Base-by-base conservation (phyloP, 2,329 filamentous ascomycete species). In the Hypoxylon sp. region DNA sequence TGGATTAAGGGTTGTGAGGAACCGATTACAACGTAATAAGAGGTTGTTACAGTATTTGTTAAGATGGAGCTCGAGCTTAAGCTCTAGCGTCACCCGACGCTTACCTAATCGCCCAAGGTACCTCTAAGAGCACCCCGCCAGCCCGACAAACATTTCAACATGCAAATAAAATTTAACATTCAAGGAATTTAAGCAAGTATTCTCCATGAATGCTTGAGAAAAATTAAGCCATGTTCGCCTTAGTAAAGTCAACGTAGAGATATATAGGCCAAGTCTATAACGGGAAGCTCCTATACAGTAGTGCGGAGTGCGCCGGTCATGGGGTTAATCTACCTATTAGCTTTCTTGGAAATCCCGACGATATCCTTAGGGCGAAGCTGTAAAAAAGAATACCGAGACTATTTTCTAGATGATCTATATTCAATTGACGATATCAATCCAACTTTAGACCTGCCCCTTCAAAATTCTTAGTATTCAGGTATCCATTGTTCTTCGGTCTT, bases 331-430 rank as follows among this genome's bases (percentile, higher is more conserved):
- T 44, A 44, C 31, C 35, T 46, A 33, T 26, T 31, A 47, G 31
- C 46, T 44, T 54, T 48, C 22, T 47, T 29, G 44, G 37, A 44
- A 71, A 75, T 67, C 66, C 75, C 75, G 75, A 74, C 74, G 74
- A 66, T 77, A 75, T 74, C 75, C 76, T 74, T 50, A 67, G 69
- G 71, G 17, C 48, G 53, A 68, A 54, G 42, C 59, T 35, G 44
- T 60, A 62, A 62, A 61, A 61, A 60, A 61, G 47, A 11, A 52
- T 66, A 61, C 26, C 48, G 19, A 59, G 22, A 51, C 26, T 24
- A 50, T 52, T 31, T 60, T 26, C 11, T 44, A 19, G 22, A 44
- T 46, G 22, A 22, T 44, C 17, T 42, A 31, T 31, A 46, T 55
- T 22, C 37, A 46, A 26, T 55, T 55, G 24, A 46, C 3, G n/a